Evolutionary conservation across 768 basidiomycete species (phyloP).

Genomic region (Termitomyces sp.): DNA sequence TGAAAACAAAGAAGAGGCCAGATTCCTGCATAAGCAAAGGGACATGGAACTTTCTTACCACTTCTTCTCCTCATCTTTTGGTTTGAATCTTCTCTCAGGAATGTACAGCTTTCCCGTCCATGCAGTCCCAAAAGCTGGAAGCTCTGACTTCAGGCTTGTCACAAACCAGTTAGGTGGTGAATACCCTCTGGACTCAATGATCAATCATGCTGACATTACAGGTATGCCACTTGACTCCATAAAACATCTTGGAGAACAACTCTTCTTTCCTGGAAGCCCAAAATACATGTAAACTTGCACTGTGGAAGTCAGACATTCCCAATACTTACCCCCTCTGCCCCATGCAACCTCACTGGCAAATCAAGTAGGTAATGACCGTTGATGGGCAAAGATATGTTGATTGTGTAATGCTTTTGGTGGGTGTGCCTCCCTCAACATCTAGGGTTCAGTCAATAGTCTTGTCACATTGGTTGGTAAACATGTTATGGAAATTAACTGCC

Average conservation of each 20-base stretch:
- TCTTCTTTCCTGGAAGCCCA: neutral
- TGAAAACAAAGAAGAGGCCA: no score
- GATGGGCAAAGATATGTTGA: slow-evolving; percentile 23
- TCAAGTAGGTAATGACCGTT: neutral
- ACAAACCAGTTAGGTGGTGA: no score
- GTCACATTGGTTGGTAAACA: slow-evolving; percentile 6
- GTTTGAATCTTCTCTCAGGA: no score
- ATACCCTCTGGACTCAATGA: neutral
- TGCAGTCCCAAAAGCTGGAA: no score
- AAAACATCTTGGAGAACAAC: neutral
- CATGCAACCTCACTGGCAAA: neutral
- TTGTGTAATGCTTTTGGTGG: slow-evolving; percentile 7
- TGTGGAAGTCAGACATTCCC: neutral
- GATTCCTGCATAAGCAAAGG: no score
- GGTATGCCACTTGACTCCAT: neutral
- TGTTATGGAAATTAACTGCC: slow-evolving; percentile 6
- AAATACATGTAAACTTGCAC: neutral
- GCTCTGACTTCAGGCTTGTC: no score
- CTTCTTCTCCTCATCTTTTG: no score
- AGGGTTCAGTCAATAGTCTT: slow-evolving; percentile 17
- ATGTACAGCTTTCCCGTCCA: no score
- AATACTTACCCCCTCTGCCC: neutral
- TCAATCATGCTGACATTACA: slow-evolving; percentile 4
- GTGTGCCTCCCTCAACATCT: slow-evolving; percentile 16
- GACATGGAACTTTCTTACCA: no score